Evolutionary conservation across 345 rosid genomes (phyloP).

Genomic region (Brassica juncea): DNA sequence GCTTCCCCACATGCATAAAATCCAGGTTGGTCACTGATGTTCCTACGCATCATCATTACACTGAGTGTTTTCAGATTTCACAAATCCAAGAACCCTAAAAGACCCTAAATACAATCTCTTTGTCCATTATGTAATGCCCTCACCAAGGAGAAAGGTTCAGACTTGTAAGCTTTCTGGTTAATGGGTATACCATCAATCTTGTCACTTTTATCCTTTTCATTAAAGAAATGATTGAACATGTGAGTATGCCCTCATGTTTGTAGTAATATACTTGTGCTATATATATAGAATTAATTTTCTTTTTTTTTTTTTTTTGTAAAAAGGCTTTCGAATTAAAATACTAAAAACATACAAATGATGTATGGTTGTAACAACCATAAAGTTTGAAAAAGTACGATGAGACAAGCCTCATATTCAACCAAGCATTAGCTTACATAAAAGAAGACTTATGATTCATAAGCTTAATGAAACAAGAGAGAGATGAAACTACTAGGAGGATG

Average conservation of each 20-base stretch:
- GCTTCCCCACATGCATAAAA: constrained; percentile 27
- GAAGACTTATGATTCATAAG: no score
- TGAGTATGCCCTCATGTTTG: constrained; percentile 16
- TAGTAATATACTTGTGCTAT: constrained; percentile 24
- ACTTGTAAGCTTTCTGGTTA: constrained; percentile 19
- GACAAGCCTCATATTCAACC: no score
- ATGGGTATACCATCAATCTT: constrained; percentile 25
- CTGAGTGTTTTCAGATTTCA: constrained; percentile 31
- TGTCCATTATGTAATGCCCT: no score
- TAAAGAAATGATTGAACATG: constrained; percentile 29
- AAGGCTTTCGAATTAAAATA: no score
- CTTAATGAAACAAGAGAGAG: no score
- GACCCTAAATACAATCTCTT: neutral
- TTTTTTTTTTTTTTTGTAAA: no score
- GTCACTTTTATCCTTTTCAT: constrained; percentile 22
- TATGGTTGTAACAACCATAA: no score
- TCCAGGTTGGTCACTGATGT: constrained; percentile 38
- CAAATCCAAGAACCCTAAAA: constrained; percentile 34
- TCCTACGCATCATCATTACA: constrained; percentile 33
- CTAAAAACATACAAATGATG: no score
- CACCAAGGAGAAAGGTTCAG: no score
- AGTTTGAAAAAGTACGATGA: no score
- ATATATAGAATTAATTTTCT: neutral
- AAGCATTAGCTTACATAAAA: no score
- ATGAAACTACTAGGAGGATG: no score